A percentile compares a stretch with the other conserved stretches of the same genome.
Conservation (phyloP, 2,329 filamentous ascomycete species). For the Fusarium begoniae region DNA sequence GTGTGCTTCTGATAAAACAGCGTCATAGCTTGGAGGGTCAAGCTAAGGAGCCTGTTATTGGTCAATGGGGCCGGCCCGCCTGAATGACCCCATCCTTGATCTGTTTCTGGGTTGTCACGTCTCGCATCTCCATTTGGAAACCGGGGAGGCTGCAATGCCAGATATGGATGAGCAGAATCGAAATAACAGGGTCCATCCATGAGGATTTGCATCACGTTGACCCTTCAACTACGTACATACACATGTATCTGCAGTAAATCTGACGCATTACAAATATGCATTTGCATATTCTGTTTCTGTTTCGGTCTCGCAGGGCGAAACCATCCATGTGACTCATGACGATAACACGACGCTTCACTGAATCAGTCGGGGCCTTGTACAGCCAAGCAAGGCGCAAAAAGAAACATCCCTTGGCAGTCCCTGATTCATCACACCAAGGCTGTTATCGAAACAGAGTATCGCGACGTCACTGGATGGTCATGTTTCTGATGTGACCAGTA, state of each 20-base stretch:
- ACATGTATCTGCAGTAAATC: background rate
- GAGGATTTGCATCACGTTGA: conserved; percentile 23
- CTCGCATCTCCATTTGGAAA: conserved; percentile 34
- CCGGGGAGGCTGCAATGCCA: conserved; percentile 16
- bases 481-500: conserved; percentile 15
- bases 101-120: conserved; percentile 31
- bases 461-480: conserved; percentile 32
- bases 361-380: background rate
- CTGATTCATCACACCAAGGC: conserved; percentile 17
- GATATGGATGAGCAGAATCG: conserved; percentile 22
- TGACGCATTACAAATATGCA: conserved; percentile 3
- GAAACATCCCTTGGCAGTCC: conserved; percentile 23
- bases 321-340: conserved; percentile 26
- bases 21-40: conserved; percentile 28
- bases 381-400: conserved; percentile 24
- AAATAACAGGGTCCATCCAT: conserved; percentile 23
- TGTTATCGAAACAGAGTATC: conserved; percentile 15
- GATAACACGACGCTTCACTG: conserved; percentile 13
- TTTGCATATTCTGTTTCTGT: background rate
- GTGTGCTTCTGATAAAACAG: conserved; percentile 12
- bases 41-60: conserved; percentile 13
- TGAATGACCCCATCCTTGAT: conserved; percentile 20
- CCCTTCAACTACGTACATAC: conserved; percentile 8
- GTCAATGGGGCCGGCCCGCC: conserved; percentile 28
- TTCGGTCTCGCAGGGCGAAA: conserved; percentile 22